phyloP scores from a whole-genome alignment of 2,329 filamentous ascomycete species.

The Stemphylium vesicarium region DNA sequence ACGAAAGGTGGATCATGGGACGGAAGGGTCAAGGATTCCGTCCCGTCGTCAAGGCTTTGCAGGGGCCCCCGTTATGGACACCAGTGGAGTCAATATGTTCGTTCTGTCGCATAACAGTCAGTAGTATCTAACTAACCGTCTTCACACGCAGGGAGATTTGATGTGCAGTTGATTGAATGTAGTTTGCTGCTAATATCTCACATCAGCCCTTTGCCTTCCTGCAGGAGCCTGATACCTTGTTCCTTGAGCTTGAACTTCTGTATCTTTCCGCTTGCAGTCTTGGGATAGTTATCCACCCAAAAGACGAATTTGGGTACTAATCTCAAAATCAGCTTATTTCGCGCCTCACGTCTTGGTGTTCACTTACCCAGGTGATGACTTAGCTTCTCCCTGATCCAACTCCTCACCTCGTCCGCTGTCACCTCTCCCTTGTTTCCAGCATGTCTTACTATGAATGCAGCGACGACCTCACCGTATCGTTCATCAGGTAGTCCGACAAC shows the following conservation, averaged over 20 bases:
- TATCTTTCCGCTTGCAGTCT: conserved; percentile 96
- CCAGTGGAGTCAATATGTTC: too few species aligned
- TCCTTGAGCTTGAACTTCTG: conserved; percentile 89
- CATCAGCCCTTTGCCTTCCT: conserved; percentile 30
- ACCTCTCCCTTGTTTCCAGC: conserved; percentile 49
- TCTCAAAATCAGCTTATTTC: neutral
- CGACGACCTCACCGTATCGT: conserved; percentile 84
- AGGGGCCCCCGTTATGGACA: too few species aligned
- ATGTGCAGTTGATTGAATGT: too few species aligned
- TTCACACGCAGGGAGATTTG: neutral
- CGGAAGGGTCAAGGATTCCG: neutral
- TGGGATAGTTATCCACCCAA: conserved; percentile 83
- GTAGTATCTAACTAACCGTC: neutral
- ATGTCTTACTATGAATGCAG: conserved; percentile 74
- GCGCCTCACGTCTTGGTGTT: neutral
- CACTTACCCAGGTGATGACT: conserved; percentile 71
- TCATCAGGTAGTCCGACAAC: conserved; percentile 85
- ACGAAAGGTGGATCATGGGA: neutral
- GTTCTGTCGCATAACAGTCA: too few species aligned
- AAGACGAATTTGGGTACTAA: conserved; percentile 84
- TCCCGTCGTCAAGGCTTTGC: neutral
- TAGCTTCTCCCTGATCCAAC: conserved; percentile 74
- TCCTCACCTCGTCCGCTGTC: conserved; percentile 65
- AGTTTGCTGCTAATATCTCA: neutral
- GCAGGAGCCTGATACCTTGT: conserved; percentile 54